These are phyloP conservation scores for Thecaphora thlaspeos DNA, from an alignment of 1,284 basidiomycete species.

Conservation along the genomic window DNA sequence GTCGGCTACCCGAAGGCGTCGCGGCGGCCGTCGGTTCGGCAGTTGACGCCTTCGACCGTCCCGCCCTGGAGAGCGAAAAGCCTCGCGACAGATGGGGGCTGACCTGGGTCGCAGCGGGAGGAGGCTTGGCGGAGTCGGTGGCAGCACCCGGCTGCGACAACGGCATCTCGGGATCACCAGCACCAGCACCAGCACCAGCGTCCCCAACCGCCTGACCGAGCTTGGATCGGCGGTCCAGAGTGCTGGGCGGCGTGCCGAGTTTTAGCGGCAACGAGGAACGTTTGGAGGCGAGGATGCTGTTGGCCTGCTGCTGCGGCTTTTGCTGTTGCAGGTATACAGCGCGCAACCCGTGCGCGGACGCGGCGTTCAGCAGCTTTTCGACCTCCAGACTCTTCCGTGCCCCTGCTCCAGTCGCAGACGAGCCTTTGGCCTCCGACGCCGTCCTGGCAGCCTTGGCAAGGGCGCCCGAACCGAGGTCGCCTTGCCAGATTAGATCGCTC, in stretches of 20 bases:
- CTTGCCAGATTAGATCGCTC: background rate
- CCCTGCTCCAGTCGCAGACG: no score
- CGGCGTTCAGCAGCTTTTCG: background rate
- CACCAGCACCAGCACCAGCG: no score
- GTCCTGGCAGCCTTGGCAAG: background rate
- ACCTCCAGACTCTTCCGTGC: background rate
- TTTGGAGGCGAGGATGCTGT: background rate
- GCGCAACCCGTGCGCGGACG: background rate
- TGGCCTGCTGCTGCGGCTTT: background rate
- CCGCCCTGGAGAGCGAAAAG: background rate
- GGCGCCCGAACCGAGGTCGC: background rate
- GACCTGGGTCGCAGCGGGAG: background rate
- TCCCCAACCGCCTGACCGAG: background rate
- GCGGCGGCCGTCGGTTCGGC: background rate
- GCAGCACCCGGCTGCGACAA: no score
- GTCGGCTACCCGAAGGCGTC: background rate
- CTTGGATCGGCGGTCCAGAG: background rate
- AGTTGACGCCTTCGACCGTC: background rate
- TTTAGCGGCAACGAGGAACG: background rate
- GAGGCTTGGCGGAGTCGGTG: no score
- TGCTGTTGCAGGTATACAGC: background rate
- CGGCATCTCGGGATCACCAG: no score
- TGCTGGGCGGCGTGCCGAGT: background rate
- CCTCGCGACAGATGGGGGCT: background rate
- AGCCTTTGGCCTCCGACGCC: no score